Conservation (phyloP, 306 rosid genomes). For the Echinosophora koreensis region DNA sequence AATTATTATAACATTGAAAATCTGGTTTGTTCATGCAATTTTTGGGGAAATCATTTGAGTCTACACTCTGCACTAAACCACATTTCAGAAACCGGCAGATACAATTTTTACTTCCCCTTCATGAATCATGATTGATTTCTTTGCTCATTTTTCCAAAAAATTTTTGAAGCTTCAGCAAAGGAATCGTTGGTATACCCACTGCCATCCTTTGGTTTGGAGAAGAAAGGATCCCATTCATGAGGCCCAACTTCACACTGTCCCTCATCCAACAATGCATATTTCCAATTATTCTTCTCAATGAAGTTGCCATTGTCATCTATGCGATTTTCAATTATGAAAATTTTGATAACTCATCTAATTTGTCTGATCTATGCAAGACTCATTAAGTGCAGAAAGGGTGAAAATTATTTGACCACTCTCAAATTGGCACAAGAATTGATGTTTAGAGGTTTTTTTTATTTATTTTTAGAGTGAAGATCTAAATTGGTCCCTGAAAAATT, state of each 20-base stretch:
- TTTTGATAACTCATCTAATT: not conserved
- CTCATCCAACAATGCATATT: conserved; percentile 87
- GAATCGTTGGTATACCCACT: conserved; percentile 70
- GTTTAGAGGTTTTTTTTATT: not conserved
- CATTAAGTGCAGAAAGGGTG: too few relatives aligned
- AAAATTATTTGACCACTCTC: not conserved
- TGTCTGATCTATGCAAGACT: not conserved
- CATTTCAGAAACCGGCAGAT: conserved; percentile 39
- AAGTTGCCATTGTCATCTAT: conserved; percentile 62
- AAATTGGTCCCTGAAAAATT: too few relatives aligned
- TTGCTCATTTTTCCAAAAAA: conserved; percentile 93
- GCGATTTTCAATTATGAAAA: conserved; percentile 63
- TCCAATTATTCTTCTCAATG: conserved; percentile 97
- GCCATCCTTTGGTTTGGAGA: conserved; percentile 91
- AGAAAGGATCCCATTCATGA: conserved; percentile 99
- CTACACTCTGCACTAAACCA: conserved; percentile 15
- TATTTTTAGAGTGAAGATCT: too few relatives aligned
- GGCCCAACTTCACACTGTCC: conserved; percentile 92
- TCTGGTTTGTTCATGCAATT: too few relatives aligned
- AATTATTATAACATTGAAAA: too few relatives aligned
- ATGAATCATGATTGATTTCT: conserved; percentile 58
- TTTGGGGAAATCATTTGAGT: conserved; percentile 51
- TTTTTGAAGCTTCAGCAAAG: conserved; percentile 81
- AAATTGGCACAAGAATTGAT: not conserved
- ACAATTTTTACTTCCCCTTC: conserved; percentile 35